phyloP scores from a whole-genome alignment of 805 yeast genomes.

The Metschnikowia cubensis region DNA sequence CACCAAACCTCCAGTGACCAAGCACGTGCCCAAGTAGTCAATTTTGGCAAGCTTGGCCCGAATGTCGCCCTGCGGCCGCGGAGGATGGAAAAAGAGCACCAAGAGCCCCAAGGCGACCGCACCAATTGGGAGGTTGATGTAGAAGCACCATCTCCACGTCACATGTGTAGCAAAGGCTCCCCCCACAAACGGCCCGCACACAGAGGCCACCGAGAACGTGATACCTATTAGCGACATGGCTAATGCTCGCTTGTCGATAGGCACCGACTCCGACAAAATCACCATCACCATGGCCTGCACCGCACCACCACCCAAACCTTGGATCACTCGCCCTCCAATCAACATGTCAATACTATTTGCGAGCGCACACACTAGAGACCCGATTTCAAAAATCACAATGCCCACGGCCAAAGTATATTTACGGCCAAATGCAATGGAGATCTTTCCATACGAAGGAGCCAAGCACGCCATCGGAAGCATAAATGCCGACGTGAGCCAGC shows the following conservation, averaged over 20 bases:
- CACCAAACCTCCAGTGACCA: conserved; percentile 42
- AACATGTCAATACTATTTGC: conserved; percentile 54
- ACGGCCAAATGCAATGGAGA: conserved; percentile 56
- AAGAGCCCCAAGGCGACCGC: conserved; percentile 44
- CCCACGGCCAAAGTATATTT: conserved; percentile 47
- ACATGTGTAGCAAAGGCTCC: conserved; percentile 58
- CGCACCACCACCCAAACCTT: conserved; percentile 73
- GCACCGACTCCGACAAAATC: conserved; percentile 53
- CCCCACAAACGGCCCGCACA: conserved; percentile 62
- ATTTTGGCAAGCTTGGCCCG: conserved; percentile 37
- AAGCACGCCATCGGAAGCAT: conserved; percentile 51
- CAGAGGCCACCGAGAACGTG: conserved; percentile 48
- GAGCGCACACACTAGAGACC: conserved; percentile 57
- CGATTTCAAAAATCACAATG: conserved; percentile 53
- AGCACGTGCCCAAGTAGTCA: conserved; percentile 48
- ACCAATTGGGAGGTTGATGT: conserved; percentile 64
- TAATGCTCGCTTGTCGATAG: conserved; percentile 38
- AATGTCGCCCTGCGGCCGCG: conserved; percentile 38
- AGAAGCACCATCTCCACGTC: conserved; percentile 78
- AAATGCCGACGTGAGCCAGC: conserved; percentile 58
- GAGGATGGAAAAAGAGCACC: conserved; percentile 44
- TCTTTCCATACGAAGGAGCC: conserved; percentile 54
- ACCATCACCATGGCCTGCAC: conserved; percentile 55
- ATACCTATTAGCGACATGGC: conserved; percentile 37
- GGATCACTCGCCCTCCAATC: conserved; percentile 67